phyloP scores from a whole-genome alignment of 495 filamentous ascomycete species.

The Talaromyces borbonicus region DNA sequence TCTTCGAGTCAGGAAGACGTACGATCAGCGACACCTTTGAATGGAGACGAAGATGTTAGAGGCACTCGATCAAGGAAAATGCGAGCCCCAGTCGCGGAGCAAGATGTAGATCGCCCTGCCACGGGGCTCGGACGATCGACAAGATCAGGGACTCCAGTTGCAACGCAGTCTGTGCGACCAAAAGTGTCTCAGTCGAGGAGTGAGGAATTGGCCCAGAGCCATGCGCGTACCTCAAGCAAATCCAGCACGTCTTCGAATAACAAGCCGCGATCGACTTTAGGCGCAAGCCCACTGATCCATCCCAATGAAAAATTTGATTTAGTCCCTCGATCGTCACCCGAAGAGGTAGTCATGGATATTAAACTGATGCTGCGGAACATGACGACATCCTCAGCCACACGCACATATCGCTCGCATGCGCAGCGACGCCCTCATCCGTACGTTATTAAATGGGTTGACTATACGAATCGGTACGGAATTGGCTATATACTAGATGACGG shows the following conservation, averaged over 20 bases:
- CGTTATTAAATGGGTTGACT: constrained; percentile 92
- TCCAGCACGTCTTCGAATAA: constrained; percentile 15
- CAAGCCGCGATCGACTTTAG: constrained; percentile 32
- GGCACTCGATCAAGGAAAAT: neutral
- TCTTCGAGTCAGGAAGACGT: constrained; percentile 15
- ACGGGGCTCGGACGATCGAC: no score
- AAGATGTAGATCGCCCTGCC: no score
- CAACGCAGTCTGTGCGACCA: constrained; percentile 4
- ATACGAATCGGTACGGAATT: constrained; percentile 80
- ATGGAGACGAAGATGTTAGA: constrained; percentile 8
- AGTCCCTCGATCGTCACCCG: constrained; percentile 28
- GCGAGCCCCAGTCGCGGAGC: neutral
- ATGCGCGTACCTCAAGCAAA: constrained; percentile 26
- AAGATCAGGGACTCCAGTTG: neutral
- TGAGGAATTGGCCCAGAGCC: constrained; percentile 8
- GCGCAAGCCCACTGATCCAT: constrained; percentile 31
- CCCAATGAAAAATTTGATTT: constrained; percentile 26
- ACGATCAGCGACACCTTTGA: constrained; percentile 13
- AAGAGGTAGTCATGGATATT: constrained; percentile 31
- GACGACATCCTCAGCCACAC: constrained; percentile 23
- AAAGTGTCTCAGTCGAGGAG: constrained; percentile 10
- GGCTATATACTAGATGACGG: constrained; percentile 82
- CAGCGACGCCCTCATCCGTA: constrained; percentile 33
- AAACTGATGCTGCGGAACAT: constrained; percentile 35
- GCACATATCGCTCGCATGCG: constrained; percentile 20